Conservation (phyloP, 163 green algal genomes). For the Prototheca cutis region DNA sequence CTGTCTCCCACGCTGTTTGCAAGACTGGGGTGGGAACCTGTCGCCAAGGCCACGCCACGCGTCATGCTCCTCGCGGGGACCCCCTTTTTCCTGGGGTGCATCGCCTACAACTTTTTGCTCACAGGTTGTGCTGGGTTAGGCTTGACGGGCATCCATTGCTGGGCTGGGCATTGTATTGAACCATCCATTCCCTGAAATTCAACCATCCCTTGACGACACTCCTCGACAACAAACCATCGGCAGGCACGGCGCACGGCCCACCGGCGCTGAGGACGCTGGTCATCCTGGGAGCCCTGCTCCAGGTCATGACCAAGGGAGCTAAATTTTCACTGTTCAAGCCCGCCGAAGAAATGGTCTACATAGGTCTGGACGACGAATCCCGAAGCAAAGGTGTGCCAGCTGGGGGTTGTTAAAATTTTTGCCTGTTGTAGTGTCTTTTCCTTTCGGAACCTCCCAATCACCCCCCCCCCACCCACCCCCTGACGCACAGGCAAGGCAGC, state of each 20-base stretch:
- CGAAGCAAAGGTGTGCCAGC: constrained; percentile 46
- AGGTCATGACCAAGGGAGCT: constrained; percentile 54
- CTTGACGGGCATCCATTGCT: no score
- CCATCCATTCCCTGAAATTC: no score
- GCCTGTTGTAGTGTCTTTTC: no score
- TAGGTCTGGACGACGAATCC: constrained; percentile 70
- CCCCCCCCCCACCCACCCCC: no score
- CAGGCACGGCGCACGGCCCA: background rate
- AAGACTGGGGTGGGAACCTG: constrained; percentile 59
- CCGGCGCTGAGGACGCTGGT: constrained; percentile 22
- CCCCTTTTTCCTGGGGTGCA: constrained; percentile 72
- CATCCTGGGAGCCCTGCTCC: constrained; percentile 23
- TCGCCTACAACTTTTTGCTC: constrained; percentile 41
- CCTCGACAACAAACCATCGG: background rate
- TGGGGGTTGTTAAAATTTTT: no score
- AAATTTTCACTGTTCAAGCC: constrained; percentile 98
- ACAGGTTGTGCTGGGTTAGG: no score
- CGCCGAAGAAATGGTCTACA: constrained; percentile 96
- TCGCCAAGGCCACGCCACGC: constrained; percentile 65
- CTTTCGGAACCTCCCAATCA: no score
- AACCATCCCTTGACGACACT: no score
- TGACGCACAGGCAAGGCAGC: constrained; percentile 71
- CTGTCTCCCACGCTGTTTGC: constrained; percentile 66
- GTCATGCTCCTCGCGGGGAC: constrained; percentile 47
- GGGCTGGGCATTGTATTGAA: no score